Base-by-base conservation (phyloP, 441 rosid genomes). In the Jatropha podagrica region DNA sequence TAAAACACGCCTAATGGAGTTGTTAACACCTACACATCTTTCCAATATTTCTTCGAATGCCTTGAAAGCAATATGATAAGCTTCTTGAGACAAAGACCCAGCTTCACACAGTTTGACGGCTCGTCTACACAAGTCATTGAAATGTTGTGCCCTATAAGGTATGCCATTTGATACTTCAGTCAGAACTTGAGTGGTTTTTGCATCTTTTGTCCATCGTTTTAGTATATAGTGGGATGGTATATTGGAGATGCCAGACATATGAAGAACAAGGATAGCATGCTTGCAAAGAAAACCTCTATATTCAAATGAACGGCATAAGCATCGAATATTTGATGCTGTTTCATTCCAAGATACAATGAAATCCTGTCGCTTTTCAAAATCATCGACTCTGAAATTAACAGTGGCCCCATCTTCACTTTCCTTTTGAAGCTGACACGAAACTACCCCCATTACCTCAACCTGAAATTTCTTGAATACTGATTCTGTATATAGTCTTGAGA, bases 251-350 rank as follows among this genome's bases (percentile, higher is more conserved):
- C 90, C 90, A 71, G 87, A 82, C 68, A 80, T 82, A 76, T 89
- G 89, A 76, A 91, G 89, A 70, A 88, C 90, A 69, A 91, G 86
- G 72, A 91, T 80, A 3, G 88, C 87, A 75, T 91, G 96, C 77
- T 86, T 88, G 82, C 96, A 89, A 56, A 91, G 88, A 78, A 85
- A 79, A 46, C 93, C 96, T 73, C 83, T 82, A 81, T 85, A 87
- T 68, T 88, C 91, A 70, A 88, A 89, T 68, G 79, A 83, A 73
- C 79, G 88, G 71, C 96, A 89, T 66, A 81, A 82, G 81, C 96
- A 91, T 66, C 76, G 60, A 72, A 89, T 72, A 74, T 84, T 83
- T 73, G 76, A 75, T 75, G 82, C 51, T 66, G 79, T 70, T 74
- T 81, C 80, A 52, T 87, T 87, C 91, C 89, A 85, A 54, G 75